Evolutionary conservation across 2,329 filamentous ascomycete genomes (phyloP).

Genomic region (Aspergillus eucalypticola): DNA sequence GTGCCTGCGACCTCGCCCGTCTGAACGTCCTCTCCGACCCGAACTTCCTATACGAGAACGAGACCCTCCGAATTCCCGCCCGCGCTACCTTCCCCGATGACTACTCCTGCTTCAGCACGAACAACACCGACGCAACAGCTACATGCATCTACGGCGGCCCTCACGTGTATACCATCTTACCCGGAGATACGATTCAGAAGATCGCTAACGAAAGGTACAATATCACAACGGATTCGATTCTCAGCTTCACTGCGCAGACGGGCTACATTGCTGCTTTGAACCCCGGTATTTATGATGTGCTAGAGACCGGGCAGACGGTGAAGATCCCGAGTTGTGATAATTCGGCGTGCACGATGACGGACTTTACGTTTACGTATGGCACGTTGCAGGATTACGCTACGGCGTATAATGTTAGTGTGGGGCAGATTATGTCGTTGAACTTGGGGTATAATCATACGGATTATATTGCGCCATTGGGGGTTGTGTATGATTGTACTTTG

Average conservation of each 20-base stretch:
- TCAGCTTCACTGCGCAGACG: neutral
- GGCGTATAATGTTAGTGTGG: neutral
- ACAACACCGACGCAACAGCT: neutral
- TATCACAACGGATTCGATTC: neutral
- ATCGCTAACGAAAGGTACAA: neutral
- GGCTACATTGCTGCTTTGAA: neutral
- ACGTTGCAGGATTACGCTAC: neutral
- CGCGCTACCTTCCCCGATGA: neutral
- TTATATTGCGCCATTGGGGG: neutral
- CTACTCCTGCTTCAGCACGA: neutral
- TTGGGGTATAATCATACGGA: constrained; percentile 1
- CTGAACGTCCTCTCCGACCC: neutral
- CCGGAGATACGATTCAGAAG: neutral
- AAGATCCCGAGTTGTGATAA: neutral
- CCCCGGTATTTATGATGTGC: neutral
- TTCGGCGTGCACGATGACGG: neutral
- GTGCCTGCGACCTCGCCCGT: neutral
- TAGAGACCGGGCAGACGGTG: neutral
- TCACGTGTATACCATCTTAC: neutral
- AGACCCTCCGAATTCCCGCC: neutral
- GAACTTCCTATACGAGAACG: neutral
- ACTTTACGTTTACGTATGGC: neutral
- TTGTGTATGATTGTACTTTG: neutral
- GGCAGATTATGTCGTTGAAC: neutral
- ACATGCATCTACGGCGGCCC: neutral